Evolutionary conservation across 805 yeast genomes (phyloP).

Genomic region (Danielia reshetovae): DNA sequence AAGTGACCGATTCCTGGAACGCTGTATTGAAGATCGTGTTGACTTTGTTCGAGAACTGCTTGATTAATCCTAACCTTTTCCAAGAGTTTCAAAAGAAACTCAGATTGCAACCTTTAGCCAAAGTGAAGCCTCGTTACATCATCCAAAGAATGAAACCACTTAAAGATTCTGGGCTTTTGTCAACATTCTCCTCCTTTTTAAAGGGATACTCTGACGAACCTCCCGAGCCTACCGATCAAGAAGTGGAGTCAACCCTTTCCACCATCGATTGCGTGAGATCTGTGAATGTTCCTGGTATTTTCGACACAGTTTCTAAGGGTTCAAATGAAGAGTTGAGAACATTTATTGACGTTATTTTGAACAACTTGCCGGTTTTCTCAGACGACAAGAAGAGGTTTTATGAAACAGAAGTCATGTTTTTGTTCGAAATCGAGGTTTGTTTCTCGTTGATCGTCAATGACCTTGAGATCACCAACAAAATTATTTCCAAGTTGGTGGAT

Average conservation of each 20-base stretch:
- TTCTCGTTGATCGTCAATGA: slow-evolving; percentile 31
- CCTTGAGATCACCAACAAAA: slow-evolving; percentile 16
- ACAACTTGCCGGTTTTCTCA: slow-evolving; percentile 23
- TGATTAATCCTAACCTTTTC: slow-evolving; percentile 60
- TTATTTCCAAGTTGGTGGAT: slow-evolving; percentile 8
- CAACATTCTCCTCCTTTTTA: slow-evolving; percentile 87
- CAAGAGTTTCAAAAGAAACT: slow-evolving; percentile 58
- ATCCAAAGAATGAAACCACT: slow-evolving; percentile 61
- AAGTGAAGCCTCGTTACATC: slow-evolving; percentile 62
- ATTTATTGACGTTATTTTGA: slow-evolving; percentile 26
- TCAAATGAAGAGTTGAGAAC: slow-evolving; percentile 35
- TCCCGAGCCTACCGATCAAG: slow-evolving; percentile 91
- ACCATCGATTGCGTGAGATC: slow-evolving; percentile 81
- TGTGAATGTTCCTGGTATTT: slow-evolving; percentile 54
- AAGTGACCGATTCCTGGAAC: slow-evolving; percentile 57
- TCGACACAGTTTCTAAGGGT: slow-evolving; percentile 46
- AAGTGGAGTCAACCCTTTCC: slow-evolving; percentile 78
- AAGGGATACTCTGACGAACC: slow-evolving; percentile 84
- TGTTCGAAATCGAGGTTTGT: slow-evolving; percentile 42
- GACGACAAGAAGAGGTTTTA: slow-evolving; percentile 35
- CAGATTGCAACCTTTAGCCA: slow-evolving; percentile 50
- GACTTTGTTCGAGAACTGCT: slow-evolving; percentile 65
- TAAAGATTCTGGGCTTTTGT: slow-evolving; percentile 74
- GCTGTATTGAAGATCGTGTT: slow-evolving; percentile 56
- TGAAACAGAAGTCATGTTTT: slow-evolving; percentile 46